Base-by-base conservation (phyloP, 805 yeast genomes). In the Metschnikowia cubensis region DNA sequence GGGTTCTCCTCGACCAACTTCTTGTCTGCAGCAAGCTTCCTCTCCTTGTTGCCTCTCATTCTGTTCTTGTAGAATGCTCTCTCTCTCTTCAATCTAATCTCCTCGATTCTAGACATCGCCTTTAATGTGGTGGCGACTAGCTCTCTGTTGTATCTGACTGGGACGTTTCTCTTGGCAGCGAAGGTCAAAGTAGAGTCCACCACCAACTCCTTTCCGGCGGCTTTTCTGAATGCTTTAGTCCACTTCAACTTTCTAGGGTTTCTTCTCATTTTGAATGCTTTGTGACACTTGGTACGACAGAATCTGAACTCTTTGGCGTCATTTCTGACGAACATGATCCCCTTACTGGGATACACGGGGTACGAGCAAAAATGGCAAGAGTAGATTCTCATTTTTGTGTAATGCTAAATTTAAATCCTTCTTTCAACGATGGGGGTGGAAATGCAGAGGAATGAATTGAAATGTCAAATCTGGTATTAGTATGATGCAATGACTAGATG, bases 181-280 rank as follows among this genome's bases (percentile, higher is more conserved):
- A 94, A 94, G 0, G 98, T 88, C 64, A 94, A 80, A 4, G 99
- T 91, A 4, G 96, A 87, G 66, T 94, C 99, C 51, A 94, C 98
- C 21, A 96, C 97, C 78, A 94, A 81, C 69, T 94, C 99, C 71
- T 94, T 94, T 64, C 99, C 99, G 41, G 98, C 98, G 54, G 98
- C 96, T 71, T 94, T 94, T 75, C 99, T 84, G 81, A 94, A 94
- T 1, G 99, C 98, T 71, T 94, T 94, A 50, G 99, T 94, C 99
- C 99, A 94, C 74, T 82, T 87, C 72, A 91, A 83, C 73, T 94
- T 94, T 76, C 99, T 85, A 61, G 99, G 99, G 76, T 94, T 94
- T 73, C 99, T 85, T 79, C 96, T 90, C 76, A 90, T 95, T 70
- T 94, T 94, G 83, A 94, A 94, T 49, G 90, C 86, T 69, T 91